Percentiles rank a stretch among this genome's conserved stretches.
phyloP scores from a whole-genome alignment of 2,329 filamentous ascomycete genomes.

The Orbilia quercus region DNA sequence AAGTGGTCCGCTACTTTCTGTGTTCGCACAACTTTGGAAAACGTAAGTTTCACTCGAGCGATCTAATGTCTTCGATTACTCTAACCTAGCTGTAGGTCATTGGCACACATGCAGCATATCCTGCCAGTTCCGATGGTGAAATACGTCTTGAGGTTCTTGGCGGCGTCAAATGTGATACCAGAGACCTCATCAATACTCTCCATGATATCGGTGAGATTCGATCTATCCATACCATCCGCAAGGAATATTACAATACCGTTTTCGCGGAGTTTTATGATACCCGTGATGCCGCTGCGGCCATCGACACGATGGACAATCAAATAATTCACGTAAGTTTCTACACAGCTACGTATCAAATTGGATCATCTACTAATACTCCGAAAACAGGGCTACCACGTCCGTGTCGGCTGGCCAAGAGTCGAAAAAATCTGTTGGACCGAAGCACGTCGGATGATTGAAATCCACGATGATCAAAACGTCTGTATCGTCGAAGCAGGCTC shows the following conservation, averaged over 20 bases:
- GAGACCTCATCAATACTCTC: conserved; percentile 2
- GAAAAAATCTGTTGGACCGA: conserved; percentile 55
- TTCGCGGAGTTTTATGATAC: conserved; percentile 69
- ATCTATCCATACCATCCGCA: conserved; percentile 66
- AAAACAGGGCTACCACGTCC: conserved; percentile 61
- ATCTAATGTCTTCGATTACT: neutral
- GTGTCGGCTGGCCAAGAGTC: conserved; percentile 57
- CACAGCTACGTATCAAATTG: no score
- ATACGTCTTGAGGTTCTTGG: conserved; percentile 28
- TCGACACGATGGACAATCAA: conserved; percentile 64
- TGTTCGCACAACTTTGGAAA: conserved; percentile 16
- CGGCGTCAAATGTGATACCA: conserved; percentile 2
- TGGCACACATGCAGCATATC: conserved; percentile 19
- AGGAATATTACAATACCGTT: conserved; percentile 65
- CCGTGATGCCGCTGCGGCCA: conserved; percentile 64
- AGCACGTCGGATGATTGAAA: conserved; percentile 57
- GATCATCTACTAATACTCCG: conserved; percentile 39
- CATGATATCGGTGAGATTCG: conserved; percentile 66
- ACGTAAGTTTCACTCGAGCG: conserved; percentile 32
- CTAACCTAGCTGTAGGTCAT: conserved; percentile 8
- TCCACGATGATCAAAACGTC: conserved; percentile 73
- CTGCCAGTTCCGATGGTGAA: conserved; percentile 20
- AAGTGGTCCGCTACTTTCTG: conserved; percentile 23
- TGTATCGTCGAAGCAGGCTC: conserved; percentile 67
- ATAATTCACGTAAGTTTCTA: conserved; percentile 58